A percentile compares a stretch with the other conserved stretches of the same genome.
These are phyloP conservation scores for Starmerella etchellsii DNA, from an alignment of 805 yeast species.

Conservation along the genomic window DNA sequence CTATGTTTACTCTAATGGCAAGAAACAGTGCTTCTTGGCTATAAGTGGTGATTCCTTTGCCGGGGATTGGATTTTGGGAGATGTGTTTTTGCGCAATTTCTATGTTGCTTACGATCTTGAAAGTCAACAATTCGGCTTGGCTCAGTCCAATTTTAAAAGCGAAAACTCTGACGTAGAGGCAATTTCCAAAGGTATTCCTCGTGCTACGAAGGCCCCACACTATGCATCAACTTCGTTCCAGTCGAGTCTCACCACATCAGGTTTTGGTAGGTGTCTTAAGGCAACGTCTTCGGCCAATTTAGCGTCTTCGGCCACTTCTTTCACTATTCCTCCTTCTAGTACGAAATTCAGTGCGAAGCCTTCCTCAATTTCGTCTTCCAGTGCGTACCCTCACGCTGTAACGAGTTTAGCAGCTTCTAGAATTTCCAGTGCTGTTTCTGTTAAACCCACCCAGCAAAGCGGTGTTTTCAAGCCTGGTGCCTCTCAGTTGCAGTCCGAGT, in stretches of 20 bases:
- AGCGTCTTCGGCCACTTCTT: background rate
- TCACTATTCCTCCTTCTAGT: background rate
- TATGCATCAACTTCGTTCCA: slow-evolving; percentile 5
- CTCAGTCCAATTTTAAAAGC: slow-evolving; percentile 31
- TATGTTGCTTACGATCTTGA: slow-evolving; percentile 60
- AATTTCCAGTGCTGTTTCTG: no score
- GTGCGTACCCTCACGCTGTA: no score
- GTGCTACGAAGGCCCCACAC: slow-evolving; percentile 10
- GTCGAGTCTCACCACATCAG: background rate
- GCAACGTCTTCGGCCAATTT: no score
- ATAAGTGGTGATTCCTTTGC: slow-evolving; percentile 22
- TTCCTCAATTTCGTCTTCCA: no score
- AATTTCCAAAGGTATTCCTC: slow-evolving; percentile 12
- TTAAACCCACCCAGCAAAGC: no score
- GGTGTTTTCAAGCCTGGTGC: no score
- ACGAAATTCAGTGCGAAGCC: no score
- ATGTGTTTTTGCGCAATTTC: slow-evolving; percentile 48
- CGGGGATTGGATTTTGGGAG: slow-evolving; percentile 41
- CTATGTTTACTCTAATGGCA: background rate
- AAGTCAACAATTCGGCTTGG: slow-evolving; percentile 42
- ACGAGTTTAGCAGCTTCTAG: no score
- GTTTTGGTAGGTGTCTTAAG: no score
- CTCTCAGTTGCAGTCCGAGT: no score
- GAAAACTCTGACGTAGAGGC: slow-evolving; percentile 19
- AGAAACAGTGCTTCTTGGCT: slow-evolving; percentile 19